Evolutionary conservation across 352 stramenopile genomes (phyloP).

Genomic region (Aphanomyces invadans): DNA sequence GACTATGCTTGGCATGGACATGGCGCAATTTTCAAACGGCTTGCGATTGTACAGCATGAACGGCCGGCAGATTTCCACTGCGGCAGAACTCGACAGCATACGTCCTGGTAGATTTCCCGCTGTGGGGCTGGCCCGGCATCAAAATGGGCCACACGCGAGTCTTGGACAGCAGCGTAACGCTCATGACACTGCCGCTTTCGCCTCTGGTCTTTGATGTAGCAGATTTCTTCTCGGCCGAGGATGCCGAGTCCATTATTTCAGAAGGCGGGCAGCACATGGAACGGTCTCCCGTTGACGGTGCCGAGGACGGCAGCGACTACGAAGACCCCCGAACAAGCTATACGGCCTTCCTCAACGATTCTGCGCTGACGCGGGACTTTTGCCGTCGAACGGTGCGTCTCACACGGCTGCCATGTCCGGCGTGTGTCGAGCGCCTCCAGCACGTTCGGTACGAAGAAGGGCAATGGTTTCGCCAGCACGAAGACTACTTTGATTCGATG

Average conservation of each 20-base stretch:
- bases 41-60: constrained; percentile 46
- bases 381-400: constrained; percentile 39
- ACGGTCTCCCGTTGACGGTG: constrained; percentile 53
- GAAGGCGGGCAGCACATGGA: constrained; percentile 41
- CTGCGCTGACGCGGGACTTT: constrained; percentile 52
- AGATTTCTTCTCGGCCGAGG: constrained; percentile 49
- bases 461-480: constrained; percentile 66
- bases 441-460: constrained; percentile 60
- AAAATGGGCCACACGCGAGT: constrained; percentile 47
- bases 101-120: constrained; percentile 57
- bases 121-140: constrained; percentile 69
- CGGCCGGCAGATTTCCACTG: constrained; percentile 38
- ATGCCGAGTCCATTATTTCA: constrained; percentile 48
- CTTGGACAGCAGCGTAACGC: constrained; percentile 35
- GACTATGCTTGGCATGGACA: constrained; percentile 39
- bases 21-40: constrained; percentile 39
- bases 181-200: constrained; percentile 55
- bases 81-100: constrained; percentile 39
- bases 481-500: constrained; percentile 71
- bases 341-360: constrained; percentile 57
- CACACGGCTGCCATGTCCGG: constrained; percentile 38
- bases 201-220: constrained; percentile 60
- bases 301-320: constrained; percentile 37
- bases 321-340: constrained; percentile 54
- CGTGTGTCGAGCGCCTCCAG: constrained; percentile 49